Evolutionary conservation across 179 eudicot species (phyloP).

Genomic region (Amaranthus tricolor): DNA sequence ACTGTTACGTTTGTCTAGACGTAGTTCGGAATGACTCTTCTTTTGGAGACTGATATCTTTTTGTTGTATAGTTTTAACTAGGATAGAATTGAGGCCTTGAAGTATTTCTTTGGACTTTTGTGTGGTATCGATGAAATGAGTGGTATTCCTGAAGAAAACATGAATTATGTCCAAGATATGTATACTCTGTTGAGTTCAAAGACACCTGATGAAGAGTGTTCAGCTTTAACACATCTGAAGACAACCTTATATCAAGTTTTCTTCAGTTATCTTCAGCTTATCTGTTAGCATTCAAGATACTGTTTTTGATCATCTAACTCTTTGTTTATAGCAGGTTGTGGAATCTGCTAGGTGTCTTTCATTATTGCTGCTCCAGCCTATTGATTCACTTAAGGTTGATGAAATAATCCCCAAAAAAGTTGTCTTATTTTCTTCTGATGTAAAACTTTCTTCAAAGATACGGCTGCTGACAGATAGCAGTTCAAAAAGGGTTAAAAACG

Average conservation of each 20-base stretch:
- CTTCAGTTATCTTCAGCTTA: conserved; percentile 12
- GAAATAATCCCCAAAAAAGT: conserved; percentile 32
- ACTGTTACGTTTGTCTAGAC: no score
- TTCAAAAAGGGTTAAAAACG: conserved; percentile 55
- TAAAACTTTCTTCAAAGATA: conserved; percentile 50
- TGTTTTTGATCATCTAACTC: background rate
- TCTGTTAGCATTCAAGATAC: background rate
- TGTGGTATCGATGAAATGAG: conserved; percentile 37
- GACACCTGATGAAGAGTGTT: conserved; percentile 36
- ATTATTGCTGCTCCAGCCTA: conserved; percentile 51
- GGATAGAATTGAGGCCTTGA: conserved; percentile 61
- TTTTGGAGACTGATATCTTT: background rate
- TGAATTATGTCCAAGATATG: conserved; percentile 59
- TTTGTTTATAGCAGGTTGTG: conserved; percentile 47
- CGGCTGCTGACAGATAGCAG: conserved; percentile 52
- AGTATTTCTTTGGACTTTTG: conserved; percentile 67
- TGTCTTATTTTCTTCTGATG: conserved; percentile 30
- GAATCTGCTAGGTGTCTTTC: conserved; percentile 52
- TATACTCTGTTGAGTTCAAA: conserved; percentile 50
- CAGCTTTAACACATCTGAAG: conserved; percentile 26
- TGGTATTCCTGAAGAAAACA: conserved; percentile 48
- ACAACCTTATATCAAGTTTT: conserved; percentile 50
- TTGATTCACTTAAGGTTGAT: conserved; percentile 35
- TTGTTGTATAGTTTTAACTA: conserved; percentile 43
- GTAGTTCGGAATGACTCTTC: background rate